Percentiles rank a stretch among this genome's conserved stretches.
Conservation (phyloP, 176 grass and related monocot species). For the Neostapfia colusana region DNA sequence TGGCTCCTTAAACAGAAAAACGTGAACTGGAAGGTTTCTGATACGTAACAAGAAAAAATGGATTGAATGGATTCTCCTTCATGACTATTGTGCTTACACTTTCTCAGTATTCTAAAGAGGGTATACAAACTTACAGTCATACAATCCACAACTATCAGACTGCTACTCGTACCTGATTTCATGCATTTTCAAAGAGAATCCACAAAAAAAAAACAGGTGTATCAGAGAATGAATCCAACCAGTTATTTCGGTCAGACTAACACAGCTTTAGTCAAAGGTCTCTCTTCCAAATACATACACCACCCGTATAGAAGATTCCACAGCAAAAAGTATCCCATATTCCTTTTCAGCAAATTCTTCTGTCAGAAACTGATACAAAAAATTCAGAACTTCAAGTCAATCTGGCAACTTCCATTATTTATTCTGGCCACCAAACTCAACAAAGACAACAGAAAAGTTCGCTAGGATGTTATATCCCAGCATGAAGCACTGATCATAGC, state of each 20-base stretch:
- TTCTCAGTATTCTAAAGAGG: slow-evolving; percentile 12
- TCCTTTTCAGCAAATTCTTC: slow-evolving; percentile 40
- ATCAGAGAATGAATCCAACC: slow-evolving; percentile 3
- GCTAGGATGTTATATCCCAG: not conserved
- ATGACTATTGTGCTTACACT: slow-evolving; percentile 3
- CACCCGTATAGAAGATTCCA: slow-evolving; percentile 26
- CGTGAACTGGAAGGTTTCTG: not conserved
- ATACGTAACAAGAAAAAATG: slow-evolving; percentile 27
- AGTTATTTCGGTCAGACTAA: slow-evolving; percentile 28
- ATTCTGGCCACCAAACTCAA: slow-evolving; percentile 5
- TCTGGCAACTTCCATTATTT: slow-evolving; percentile 17
- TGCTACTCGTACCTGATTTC: slow-evolving; percentile 30
- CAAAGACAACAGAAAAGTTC: not conserved
- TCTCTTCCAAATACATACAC: slow-evolving; percentile 17
- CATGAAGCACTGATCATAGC: slow-evolving; percentile 2
- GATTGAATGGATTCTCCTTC: slow-evolving; percentile 29
- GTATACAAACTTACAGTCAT: slow-evolving; percentile 21
- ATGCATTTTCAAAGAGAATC: slow-evolving; percentile 26
- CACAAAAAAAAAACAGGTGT: slow-evolving; percentile 25
- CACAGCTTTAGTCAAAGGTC: slow-evolving; percentile 1
- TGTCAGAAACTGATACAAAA: slow-evolving; percentile 37
- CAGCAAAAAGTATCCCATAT: slow-evolving; percentile 12
- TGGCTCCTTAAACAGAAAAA: not conserved
- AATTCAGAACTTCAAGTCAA: slow-evolving; percentile 16
- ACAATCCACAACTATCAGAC: slow-evolving; percentile 23